Base-by-base conservation (phyloP, 371 early-diverging fungal species). In the Lichtheimia corymbifera region DNA sequence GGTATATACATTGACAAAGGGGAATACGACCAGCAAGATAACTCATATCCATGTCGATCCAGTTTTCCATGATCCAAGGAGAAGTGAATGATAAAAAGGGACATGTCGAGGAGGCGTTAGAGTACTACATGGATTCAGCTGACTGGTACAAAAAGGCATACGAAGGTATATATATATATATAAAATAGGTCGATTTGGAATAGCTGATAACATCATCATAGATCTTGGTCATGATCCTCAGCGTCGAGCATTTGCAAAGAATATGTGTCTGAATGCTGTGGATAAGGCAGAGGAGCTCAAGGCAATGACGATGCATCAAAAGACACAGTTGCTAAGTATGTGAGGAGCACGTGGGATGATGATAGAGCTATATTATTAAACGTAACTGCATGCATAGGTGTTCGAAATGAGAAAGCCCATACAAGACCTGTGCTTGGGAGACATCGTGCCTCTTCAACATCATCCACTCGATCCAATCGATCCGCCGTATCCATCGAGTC, bases 121-220 rank as follows among this genome's bases (percentile, higher is more conserved):
- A 74, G 11, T 73, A 82, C 52, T 82, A 72, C 44, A 64, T 68
- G 13, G 76, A 80, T 43, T 71, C 84, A 25, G 84, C 84, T 2
- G 77, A 76, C 41, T 63, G 64, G 12, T 79, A 58, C 42, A 57
- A 79, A 5, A 73, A 64, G 47, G 82, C 74, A 2, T 78, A 68
- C 45, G 72, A 71, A 70, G 70, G 76, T 76, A 63, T n/a, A 59
- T 17, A 20, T 76, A 63, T n/a, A 59, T 17, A 20, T 27, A 57
- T 50, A 35, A 6, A 9, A 5, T 2, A 9, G 35, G 47, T 11
- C 18, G 41, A 12, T 17, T 42, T 18, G 14, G 15, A 14, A 30
- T n/a, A 13, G 28, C 24, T 28, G 30, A 53, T 17, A 28, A 30
- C 40, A 15, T 25, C 2, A 53, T 2, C 6, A 15, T 49, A 64